Evolutionary conservation across 2,329 filamentous ascomycete species (phyloP), one percentile per base, ranked within the genome.

Genomic region (Grosmannia serpens): DNA sequence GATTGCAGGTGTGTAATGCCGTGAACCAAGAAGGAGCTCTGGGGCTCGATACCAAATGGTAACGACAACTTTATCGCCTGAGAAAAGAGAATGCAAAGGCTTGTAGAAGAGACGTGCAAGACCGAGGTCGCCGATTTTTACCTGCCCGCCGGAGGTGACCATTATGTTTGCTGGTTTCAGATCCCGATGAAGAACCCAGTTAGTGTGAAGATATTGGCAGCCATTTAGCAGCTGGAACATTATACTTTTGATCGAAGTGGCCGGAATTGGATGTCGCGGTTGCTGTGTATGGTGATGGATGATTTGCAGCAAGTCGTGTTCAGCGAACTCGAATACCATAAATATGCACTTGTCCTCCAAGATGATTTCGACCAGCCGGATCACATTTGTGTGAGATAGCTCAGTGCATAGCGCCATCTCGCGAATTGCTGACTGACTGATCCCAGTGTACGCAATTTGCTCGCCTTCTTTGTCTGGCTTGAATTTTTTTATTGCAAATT

Each of bases 401-500:
- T 99, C 94, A 44, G 89, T 94, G 73, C 94, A 99, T 0, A 99
- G 78, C 20, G 92, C 90, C 91, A 99, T 99, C 72, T 99, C 94
- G 57, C 94, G 89, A 64, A 96, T 89, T 5, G 94, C 94, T 17
- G 91, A 96, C 71, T 99, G 94, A 0, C 94, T 97, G 64, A 99
- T 95, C 62, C 94, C 94, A 0, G 94, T 97, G 73, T 99, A 99
- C 67, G 95, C 88, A 53, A 96, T 77, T 66, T 88, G 83, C 71
- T 99, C 94, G 59, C 94, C 94, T 74, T 99, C 94, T 75, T 97
- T 99, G 73, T 99, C 94, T 9, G 91, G 91, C 77, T 96, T 96
- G 82, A 96, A 96, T 82, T 99, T 99, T 71, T 99, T 99, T 77
- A 99, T 99, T 66, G 94, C 94, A 69, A 96, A 96, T 68, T 96